phyloP scores from a whole-genome alignment of 169 alveolate genomes.

The Babesia sp. region DNA sequence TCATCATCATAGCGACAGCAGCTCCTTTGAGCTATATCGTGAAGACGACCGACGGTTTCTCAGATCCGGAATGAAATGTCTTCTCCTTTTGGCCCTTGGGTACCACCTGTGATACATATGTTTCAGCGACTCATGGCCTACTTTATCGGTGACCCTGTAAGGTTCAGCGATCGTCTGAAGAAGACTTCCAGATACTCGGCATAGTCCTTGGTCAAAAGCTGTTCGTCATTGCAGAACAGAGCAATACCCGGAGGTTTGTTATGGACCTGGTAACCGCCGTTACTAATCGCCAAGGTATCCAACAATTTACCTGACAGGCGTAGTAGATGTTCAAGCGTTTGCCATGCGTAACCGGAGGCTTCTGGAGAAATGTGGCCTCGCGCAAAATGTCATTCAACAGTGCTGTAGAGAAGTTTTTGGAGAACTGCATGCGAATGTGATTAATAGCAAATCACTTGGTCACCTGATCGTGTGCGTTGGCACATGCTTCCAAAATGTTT shows the following conservation, averaged over 20 bases:
- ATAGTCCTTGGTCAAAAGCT: conserved; percentile 67
- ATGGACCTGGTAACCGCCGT: conserved; percentile 35
- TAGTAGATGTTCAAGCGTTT: conserved; percentile 74
- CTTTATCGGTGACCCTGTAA: conserved; percentile 74
- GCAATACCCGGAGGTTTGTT: conserved; percentile 77
- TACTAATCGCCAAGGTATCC: no score
- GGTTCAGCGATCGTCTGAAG: conserved; percentile 65
- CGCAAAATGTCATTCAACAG: conserved; percentile 64
- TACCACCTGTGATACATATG: conserved; percentile 27
- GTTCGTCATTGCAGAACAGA: conserved; percentile 74
- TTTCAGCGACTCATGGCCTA: not conserved
- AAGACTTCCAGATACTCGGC: conserved; percentile 74
- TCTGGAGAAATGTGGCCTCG: conserved; percentile 72
- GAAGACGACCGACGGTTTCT: not conserved
- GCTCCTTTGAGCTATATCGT: not conserved
- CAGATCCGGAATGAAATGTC: conserved; percentile 49
- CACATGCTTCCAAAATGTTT: conserved; percentile 64
- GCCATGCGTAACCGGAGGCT: conserved; percentile 70
- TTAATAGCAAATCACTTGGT: conserved; percentile 19
- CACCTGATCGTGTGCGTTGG: conserved; percentile 65
- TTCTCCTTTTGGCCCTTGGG: conserved; percentile 59
- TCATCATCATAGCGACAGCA: conserved; percentile 8
- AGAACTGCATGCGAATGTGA: conserved; percentile 37
- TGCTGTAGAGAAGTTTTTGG: conserved; percentile 40
- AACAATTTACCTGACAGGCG: conserved; percentile 62